Evolutionary conservation across 2,329 filamentous ascomycete species (phyloP).

Genomic region (Nothomitra cinnamomea): DNA sequence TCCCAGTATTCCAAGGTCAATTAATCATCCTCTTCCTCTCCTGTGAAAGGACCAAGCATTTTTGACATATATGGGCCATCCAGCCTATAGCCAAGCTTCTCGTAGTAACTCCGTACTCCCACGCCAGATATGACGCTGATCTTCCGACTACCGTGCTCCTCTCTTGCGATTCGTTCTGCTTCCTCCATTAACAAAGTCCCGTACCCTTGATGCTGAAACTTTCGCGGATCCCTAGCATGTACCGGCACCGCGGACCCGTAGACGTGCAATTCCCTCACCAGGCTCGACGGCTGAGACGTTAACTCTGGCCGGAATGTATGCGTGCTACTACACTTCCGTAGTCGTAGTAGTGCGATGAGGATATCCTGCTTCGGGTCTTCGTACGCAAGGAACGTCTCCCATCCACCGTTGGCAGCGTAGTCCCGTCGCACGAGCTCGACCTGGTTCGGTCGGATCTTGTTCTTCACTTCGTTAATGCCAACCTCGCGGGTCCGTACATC

Average conservation of each 20-base stretch:
- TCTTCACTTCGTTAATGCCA: conserved; percentile 96
- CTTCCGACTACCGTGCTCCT: conserved; percentile 88
- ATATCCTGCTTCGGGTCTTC: conserved; percentile 99
- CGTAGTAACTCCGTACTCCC: conserved; percentile 88
- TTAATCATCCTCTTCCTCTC: conserved; percentile 2
- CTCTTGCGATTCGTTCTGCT: conserved; percentile 81
- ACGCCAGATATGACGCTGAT: conserved; percentile 97
- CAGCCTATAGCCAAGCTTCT: conserved; percentile 78
- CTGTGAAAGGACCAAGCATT: conserved; percentile 19
- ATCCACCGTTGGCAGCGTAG: conserved; percentile 88
- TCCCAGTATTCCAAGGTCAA: no score
- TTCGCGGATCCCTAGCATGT: conserved; percentile 82
- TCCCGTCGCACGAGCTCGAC: conserved; percentile 89
- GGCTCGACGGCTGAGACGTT: conserved; percentile 67
- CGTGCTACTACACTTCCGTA: conserved; percentile 79
- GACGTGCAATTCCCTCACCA: conserved; percentile 89
- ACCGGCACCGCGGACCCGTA: conserved; percentile 97
- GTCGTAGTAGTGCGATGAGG: conserved; percentile 70
- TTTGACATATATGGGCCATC: conserved; percentile 78
- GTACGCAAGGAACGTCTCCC: conserved; percentile 97
- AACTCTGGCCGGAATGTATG: conserved; percentile 89
- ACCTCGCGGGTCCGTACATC: conserved; percentile 94
- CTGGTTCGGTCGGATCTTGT: conserved; percentile 93
- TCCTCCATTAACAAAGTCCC: conserved; percentile 96
- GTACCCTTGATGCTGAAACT: conserved; percentile 97